Percentiles rank a stretch among this genome's conserved stretches.
Conservation (phyloP, 495 filamentous ascomycete genomes). For the Penicillium bovifimosum region DNA sequence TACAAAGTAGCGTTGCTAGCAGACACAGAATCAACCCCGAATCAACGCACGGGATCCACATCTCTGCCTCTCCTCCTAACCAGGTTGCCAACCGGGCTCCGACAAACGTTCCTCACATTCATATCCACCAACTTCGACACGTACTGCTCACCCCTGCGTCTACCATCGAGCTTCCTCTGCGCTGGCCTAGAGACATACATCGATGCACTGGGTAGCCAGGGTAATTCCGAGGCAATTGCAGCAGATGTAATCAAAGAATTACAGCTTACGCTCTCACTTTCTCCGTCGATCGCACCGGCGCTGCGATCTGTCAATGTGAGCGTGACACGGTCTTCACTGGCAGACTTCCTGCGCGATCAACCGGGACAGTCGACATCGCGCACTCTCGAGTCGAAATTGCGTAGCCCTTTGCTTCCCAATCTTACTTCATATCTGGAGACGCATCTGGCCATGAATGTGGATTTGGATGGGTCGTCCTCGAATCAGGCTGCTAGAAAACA, state of each 20-base stretch:
- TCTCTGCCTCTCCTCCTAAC: conserved; percentile 49
- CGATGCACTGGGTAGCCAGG: conserved; percentile 6
- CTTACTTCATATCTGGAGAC: conserved; percentile 40
- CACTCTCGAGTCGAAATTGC: conserved; percentile 11
- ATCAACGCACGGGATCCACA: conserved; percentile 30
- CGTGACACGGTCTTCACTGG: conserved; percentile 34
- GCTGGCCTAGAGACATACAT: conserved; percentile 29
- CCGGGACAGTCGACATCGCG: conserved; percentile 1
- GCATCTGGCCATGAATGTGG: conserved; percentile 47
- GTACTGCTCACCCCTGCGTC: conserved; percentile 36
- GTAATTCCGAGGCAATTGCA: neutral
- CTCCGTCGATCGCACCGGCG: conserved; percentile 31
- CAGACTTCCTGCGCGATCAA: conserved; percentile 17
- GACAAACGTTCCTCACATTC: conserved; percentile 47
- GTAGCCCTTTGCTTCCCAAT: conserved; percentile 36
- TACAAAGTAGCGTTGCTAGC: conserved; percentile 46
- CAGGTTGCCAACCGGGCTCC: conserved; percentile 44
- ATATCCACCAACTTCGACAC: conserved; percentile 49
- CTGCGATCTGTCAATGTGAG: conserved; percentile 46
- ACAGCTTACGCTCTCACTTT: conserved; percentile 39
- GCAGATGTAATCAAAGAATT: conserved; percentile 34
- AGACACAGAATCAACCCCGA: neutral
- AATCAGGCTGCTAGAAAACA: conserved; percentile 22
- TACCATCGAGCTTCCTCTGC: conserved; percentile 39
- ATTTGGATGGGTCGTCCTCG: conserved; percentile 22